phyloP scores from a whole-genome alignment of 352 stramenopile genomes.

The Phytophthora crassamura region DNA sequence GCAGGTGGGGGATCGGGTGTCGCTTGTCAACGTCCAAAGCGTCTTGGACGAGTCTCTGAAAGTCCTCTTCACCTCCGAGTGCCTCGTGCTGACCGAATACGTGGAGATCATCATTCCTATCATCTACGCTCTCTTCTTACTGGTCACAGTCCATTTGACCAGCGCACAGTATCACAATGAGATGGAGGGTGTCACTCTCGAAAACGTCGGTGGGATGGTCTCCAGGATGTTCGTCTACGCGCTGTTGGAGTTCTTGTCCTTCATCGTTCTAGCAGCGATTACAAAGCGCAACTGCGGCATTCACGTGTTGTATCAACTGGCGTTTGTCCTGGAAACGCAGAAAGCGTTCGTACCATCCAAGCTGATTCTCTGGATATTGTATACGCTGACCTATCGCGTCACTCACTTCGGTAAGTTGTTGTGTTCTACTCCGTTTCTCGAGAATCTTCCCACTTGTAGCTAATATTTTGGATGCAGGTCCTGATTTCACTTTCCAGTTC shows the following conservation, averaged over 20 bases:
- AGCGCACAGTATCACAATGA: conserved; percentile 37
- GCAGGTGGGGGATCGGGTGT: neutral
- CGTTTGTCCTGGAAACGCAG: conserved; percentile 3
- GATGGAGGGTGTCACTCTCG: conserved; percentile 9
- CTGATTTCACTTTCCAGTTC: conserved; percentile 7
- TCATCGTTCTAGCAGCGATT: conserved; percentile 16
- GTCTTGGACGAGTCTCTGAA: conserved; percentile 3
- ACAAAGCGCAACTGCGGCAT: conserved; percentile 25
- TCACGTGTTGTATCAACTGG: conserved; percentile 1
- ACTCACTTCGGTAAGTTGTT: neutral
- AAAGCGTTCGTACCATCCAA: neutral
- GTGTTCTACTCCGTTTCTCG: neutral
- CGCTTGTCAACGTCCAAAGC: neutral
- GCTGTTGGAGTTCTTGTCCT: conserved; percentile 20
- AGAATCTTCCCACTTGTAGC: neutral
- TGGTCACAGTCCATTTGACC: conserved; percentile 8
- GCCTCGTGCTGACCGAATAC: conserved; percentile 36
- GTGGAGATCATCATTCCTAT: conserved; percentile 35
- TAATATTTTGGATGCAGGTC: neutral
- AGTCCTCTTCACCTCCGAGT: conserved; percentile 32
- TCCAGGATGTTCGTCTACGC: conserved; percentile 22
- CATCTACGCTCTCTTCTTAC: conserved; percentile 22
- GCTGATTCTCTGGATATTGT: neutral
- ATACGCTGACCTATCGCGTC: neutral
- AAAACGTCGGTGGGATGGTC: conserved; percentile 5